A percentile compares a stretch with the other conserved stretches of the same genome.
Conservation (phyloP, 2,329 filamentous ascomycete species). For the Achaetomium macrosporum region DNA sequence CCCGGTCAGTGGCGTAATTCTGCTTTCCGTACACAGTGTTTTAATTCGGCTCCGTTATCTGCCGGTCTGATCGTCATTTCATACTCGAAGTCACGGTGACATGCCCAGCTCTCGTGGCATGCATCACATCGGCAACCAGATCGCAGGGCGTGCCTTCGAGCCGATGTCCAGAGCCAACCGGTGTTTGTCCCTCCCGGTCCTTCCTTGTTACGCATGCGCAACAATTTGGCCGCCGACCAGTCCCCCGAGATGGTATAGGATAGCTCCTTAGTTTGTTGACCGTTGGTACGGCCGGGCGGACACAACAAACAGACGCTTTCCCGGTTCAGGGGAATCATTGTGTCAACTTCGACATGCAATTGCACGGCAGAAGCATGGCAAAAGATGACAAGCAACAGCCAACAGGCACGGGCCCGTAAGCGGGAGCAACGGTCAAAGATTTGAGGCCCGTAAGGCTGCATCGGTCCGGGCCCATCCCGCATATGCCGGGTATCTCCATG, state of each 20-base stretch:
- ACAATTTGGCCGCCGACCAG: background rate
- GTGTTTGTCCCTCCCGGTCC: background rate
- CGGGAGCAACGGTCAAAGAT: background rate
- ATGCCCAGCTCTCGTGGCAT: background rate
- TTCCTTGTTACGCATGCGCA: background rate
- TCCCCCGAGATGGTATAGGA: background rate
- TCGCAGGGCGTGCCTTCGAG: background rate
- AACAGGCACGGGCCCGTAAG: background rate
- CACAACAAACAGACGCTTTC: background rate
- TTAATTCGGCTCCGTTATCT: background rate
- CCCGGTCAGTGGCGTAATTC: background rate
- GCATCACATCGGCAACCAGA: background rate
- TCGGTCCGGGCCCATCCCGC: background rate
- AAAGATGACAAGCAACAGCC: background rate
- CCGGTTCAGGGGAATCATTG: background rate
- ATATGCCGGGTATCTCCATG: background rate
- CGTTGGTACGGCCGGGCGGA: background rate
- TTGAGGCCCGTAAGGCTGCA: background rate
- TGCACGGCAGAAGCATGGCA: background rate
- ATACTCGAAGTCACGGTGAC: slow-evolving; percentile 7
- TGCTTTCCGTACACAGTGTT: slow-evolving; percentile 1
- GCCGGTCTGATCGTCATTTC: background rate
- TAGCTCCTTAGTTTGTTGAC: background rate
- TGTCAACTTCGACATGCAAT: background rate
- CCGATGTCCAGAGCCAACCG: background rate